Percentiles rank a stretch among this genome's conserved stretches.
phyloP scores from a whole-genome alignment of 2,329 filamentous ascomycete genomes.

The Cladobotryum protrusum region DNA sequence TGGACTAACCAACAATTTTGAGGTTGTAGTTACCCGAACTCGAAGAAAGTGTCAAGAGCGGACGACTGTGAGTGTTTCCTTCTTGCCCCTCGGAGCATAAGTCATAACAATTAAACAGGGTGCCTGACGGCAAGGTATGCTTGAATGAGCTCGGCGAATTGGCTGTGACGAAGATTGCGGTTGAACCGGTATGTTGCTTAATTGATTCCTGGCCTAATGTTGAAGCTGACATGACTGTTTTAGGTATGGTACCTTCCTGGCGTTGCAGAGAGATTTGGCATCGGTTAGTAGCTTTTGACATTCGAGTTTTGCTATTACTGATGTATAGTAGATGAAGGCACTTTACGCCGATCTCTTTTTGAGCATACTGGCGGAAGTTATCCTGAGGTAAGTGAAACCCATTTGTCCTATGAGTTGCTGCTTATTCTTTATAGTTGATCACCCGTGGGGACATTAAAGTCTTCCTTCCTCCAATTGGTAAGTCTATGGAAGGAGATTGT shows the following conservation, averaged over 20 bases:
- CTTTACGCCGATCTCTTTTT: conserved; percentile 78
- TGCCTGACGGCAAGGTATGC: conserved; percentile 81
- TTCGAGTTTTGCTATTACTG: conserved; percentile 14
- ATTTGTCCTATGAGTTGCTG: not conserved
- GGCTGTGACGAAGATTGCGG: conserved; percentile 91
- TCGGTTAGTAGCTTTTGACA: conserved; percentile 46
- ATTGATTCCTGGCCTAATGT: not conserved
- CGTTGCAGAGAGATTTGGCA: conserved; percentile 88
- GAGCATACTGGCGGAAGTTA: conserved; percentile 95
- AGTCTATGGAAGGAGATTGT: conserved; percentile 6
- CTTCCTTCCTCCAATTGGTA: conserved; percentile 88
- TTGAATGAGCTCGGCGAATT: conserved; percentile 81
- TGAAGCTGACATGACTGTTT: not conserved
- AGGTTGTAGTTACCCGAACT: conserved; percentile 68
- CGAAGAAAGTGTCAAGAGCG: conserved; percentile 75
- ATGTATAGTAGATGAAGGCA: conserved; percentile 63
- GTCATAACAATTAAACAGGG: conserved; percentile 26
- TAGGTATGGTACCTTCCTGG: conserved; percentile 75
- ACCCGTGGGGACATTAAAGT: conserved; percentile 91
- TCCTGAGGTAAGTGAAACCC: conserved; percentile 56
- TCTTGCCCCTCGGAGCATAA: not conserved
- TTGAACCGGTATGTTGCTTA: conserved; percentile 69
- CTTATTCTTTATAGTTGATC: conserved; percentile 55
- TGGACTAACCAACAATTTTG: not conserved
- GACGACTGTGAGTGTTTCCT: conserved; percentile 53